Conservation (phyloP, 2,329 filamentous ascomycete genomes). For the Magnaporthales sp. region DNA sequence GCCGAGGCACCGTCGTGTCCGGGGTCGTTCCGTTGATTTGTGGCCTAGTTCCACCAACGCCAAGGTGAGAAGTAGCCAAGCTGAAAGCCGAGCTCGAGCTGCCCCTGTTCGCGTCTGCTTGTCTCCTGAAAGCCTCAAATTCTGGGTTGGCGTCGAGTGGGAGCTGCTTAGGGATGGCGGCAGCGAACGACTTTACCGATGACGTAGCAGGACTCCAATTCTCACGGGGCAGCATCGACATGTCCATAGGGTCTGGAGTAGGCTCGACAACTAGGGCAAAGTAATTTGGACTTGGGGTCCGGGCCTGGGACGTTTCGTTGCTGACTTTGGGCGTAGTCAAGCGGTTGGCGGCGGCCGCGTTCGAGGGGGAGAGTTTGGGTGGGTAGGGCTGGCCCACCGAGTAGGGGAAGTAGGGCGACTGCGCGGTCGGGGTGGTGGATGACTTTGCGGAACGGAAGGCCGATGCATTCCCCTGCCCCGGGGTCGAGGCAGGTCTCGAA, state of each 20-base stretch:
- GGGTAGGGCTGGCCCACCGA: slow-evolving; percentile 47
- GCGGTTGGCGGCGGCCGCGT: slow-evolving; percentile 12
- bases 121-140: slow-evolving; percentile 70
- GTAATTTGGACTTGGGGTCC: slow-evolving; percentile 70
- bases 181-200: slow-evolving; percentile 60
- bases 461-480: slow-evolving; percentile 13
- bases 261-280: slow-evolving; percentile 68
- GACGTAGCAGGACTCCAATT: slow-evolving; percentile 70
- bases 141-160: slow-evolving; percentile 69
- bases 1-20: slow-evolving; percentile 15
- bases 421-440: slow-evolving; percentile 36
- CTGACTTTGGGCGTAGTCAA: neutral
- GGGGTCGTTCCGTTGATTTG: slow-evolving; percentile 10
- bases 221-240: slow-evolving; percentile 52
- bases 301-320: slow-evolving; percentile 19
- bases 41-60: slow-evolving; percentile 9
- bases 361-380: slow-evolving; percentile 37
- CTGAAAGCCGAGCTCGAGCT: slow-evolving; percentile 38
- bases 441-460: slow-evolving; percentile 30
- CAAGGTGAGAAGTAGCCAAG: slow-evolving; percentile 37
- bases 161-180: slow-evolving; percentile 59
- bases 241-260: slow-evolving; percentile 51
- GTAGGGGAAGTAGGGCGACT: slow-evolving; percentile 41
- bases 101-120: slow-evolving; percentile 56
- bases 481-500: slow-evolving; percentile 25